Base-by-base conservation (phyloP, 495 filamentous ascomycete species). In the Tetracladium marchalianum region DNA sequence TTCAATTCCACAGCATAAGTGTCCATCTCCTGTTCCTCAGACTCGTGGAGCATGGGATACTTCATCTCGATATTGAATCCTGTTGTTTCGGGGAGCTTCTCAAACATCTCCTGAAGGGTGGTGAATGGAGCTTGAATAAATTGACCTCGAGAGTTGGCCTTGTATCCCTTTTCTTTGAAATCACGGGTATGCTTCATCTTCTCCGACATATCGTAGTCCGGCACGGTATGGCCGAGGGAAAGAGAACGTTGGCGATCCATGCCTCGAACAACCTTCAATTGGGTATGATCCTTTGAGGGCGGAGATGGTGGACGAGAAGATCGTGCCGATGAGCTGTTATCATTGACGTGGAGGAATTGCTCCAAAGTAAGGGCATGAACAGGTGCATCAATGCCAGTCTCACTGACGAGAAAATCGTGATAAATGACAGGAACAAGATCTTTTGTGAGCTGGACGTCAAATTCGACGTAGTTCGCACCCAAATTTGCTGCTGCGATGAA, bases 31-130 rank as follows among this genome's bases (percentile, higher is more conserved):
- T 95, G 82, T 61, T 92, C 85, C 61, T 94, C 87, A 55, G 73
- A 82, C 70, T 99, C 93, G 57, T 85, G 80, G 39, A 97, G 77
- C 88, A 96, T 96, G 16, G 93, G 93, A 62, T 99, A 99, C 62
- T 97, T 99, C 72, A 99, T 82, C 70, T 99, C 93, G 52, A 99
- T 94, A 61, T 99, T 97, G 73, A 99, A 97, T 10, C 92, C 88
- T 27, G 95, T 78, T 10, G 68, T 72, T 35, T 82, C 71, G 1
- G 87, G 87, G 0, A 99, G 66, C 60, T 88, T 82, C 55, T 73
- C 77, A 64, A 99, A 94, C 58, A 96, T 78, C 52, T 96, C 88
- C 61, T 95, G 86, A 35, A 99, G 67, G 0, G 93, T 99, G 3
- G 92, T 88, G 63, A 97, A 97, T 0, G 89, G 89, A 0, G 83